These are phyloP conservation scores for Citrus mangshanensis DNA, from an alignment of 345 rosid species.

Conservation along the genomic window DNA sequence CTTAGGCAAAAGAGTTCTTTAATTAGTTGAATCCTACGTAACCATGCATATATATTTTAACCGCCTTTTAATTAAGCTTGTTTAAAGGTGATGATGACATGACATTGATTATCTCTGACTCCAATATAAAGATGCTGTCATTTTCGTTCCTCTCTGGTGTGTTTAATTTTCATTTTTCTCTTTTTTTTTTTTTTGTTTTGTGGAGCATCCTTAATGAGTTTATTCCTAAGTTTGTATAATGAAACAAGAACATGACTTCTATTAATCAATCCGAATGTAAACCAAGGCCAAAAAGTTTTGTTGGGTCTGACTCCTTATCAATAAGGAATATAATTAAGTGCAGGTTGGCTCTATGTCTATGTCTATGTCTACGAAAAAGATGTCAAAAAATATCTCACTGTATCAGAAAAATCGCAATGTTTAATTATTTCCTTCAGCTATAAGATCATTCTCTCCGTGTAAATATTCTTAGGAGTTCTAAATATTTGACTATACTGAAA, in stretches of 20 bases:
- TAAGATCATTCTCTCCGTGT: background rate
- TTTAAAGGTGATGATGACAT: background rate
- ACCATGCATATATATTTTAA: conserved; percentile 10
- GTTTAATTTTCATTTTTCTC: too few species aligned
- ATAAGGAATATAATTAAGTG: background rate
- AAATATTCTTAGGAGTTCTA: background rate
- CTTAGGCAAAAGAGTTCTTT: background rate
- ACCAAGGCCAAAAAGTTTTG: background rate
- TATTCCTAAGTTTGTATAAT: conserved; percentile 7
- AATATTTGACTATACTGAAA: background rate
- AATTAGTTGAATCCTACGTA: conserved; percentile 34
- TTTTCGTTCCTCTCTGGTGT: background rate
- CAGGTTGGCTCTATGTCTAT: conserved; percentile 5
- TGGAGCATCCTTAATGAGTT: background rate
- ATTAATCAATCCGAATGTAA: background rate
- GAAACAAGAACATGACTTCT: background rate
- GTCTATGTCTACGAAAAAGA: conserved; percentile 6
- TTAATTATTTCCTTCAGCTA: background rate
- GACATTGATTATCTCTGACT: conserved; percentile 9
- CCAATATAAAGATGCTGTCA: background rate
- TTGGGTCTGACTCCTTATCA: background rate
- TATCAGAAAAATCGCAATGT: background rate
- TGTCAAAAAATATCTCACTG: background rate
- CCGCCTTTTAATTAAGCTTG: background rate
- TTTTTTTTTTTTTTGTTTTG: background rate